Evolutionary conservation across 352 stramenopile genomes (phyloP).

Genomic region (Globisporangium middletonii): DNA sequence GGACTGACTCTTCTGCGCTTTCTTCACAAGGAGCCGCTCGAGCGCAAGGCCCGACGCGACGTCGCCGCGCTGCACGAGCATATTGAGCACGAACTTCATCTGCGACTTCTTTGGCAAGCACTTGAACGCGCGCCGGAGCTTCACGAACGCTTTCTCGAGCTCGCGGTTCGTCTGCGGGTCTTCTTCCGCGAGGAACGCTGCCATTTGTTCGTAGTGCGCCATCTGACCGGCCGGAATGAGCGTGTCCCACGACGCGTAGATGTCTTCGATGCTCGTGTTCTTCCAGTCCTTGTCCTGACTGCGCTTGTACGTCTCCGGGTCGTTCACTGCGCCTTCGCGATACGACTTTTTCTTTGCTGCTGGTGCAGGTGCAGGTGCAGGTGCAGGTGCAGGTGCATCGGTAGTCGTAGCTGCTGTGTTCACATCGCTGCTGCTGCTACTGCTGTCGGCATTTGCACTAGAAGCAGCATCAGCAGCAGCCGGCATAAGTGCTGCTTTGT

Average conservation of each 20-base stretch:
- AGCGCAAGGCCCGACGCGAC: constrained; percentile 44
- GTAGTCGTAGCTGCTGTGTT: too few species aligned
- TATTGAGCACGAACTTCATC: constrained; percentile 83
- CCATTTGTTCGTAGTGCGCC: constrained; percentile 74
- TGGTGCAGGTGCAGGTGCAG: background rate
- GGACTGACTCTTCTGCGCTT: constrained; percentile 86
- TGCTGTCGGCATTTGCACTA: too few species aligned
- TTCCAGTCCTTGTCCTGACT: constrained; percentile 74
- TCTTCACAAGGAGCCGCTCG: constrained; percentile 84
- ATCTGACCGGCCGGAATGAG: constrained; percentile 65
- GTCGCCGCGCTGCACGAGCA: constrained; percentile 61
- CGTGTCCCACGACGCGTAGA: constrained; percentile 82
- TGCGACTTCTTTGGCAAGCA: constrained; percentile 89
- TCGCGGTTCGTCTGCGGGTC: constrained; percentile 70
- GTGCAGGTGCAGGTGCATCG: background rate
- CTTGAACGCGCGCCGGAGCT: constrained; percentile 84
- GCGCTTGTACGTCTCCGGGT: constrained; percentile 85
- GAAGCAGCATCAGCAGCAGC: too few species aligned
- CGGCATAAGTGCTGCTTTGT: too few species aligned
- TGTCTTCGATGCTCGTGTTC: constrained; percentile 83
- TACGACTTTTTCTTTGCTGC: constrained; percentile 10
- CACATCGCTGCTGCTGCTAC: too few species aligned
- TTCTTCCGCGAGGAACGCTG: constrained; percentile 65
- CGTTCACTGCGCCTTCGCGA: constrained; percentile 46
- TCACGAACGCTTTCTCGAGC: constrained; percentile 82